phyloP scores from a whole-genome alignment of 2,329 filamentous ascomycete genomes.

The Colletotrichum cordylinicola region DNA sequence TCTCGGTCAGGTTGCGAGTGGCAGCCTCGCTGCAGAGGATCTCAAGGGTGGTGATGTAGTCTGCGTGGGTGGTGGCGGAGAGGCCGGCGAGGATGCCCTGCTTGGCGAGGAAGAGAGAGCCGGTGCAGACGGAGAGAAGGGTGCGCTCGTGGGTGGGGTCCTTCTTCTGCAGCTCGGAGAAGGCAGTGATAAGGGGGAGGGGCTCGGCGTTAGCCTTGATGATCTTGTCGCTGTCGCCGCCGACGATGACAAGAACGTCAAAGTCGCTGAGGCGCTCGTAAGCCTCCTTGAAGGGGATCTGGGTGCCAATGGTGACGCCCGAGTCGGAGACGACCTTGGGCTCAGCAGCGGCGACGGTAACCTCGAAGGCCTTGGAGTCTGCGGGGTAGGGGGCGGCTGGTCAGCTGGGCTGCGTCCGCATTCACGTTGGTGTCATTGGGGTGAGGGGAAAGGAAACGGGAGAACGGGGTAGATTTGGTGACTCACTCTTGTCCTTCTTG shows the following conservation, averaged over 20 bases:
- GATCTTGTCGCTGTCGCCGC: slow-evolving; percentile 69
- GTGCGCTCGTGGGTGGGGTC: slow-evolving; percentile 83
- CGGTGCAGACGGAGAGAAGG: slow-evolving; percentile 80
- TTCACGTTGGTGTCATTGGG: background rate
- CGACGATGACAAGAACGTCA: slow-evolving; percentile 80
- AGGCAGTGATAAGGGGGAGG: slow-evolving; percentile 75
- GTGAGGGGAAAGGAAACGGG: background rate
- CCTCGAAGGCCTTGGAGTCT: slow-evolving; percentile 64
- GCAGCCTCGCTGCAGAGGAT: slow-evolving; percentile 79
- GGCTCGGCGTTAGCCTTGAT: slow-evolving; percentile 74
- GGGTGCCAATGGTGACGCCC: slow-evolving; percentile 73
- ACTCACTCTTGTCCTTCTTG: slow-evolving; percentile 58
- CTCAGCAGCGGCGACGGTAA: slow-evolving; percentile 60
- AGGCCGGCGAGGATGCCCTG: slow-evolving; percentile 80
- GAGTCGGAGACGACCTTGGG: slow-evolving; percentile 62
- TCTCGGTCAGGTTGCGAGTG: slow-evolving; percentile 72
- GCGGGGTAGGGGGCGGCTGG: slow-evolving; percentile 11
- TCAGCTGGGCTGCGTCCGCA: background rate
- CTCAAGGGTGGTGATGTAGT: slow-evolving; percentile 81
- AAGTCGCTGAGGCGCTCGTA: slow-evolving; percentile 76
- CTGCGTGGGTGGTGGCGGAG: slow-evolving; percentile 82
- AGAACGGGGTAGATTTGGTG: background rate
- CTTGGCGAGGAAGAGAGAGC: slow-evolving; percentile 77
- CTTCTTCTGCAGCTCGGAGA: slow-evolving; percentile 79
- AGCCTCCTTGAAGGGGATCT: slow-evolving; percentile 79